These are phyloP conservation scores for Lasiosphaeria hispida DNA, from an alignment of 495 filamentous ascomycete species.

Conservation along the genomic window DNA sequence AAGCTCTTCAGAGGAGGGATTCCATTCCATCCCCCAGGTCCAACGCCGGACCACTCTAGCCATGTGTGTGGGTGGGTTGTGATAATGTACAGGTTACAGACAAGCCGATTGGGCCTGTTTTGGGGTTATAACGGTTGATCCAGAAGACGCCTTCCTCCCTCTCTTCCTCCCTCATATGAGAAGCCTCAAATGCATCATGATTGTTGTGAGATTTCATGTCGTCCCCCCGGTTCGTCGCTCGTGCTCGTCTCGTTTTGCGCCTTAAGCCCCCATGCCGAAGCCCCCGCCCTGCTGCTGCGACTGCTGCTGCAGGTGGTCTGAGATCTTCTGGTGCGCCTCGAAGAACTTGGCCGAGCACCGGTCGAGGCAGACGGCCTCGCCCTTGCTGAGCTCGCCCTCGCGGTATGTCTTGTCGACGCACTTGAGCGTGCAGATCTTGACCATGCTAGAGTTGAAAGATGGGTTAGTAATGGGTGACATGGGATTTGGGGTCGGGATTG, in stretches of 20 bases:
- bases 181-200: too few relatives aligned
- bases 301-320: constrained; percentile 53
- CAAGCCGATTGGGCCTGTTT: too few relatives aligned
- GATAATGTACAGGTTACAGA: too few relatives aligned
- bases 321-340: constrained; percentile 93
- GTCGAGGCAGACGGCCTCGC: constrained; percentile 96
- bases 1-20: constrained; percentile 1
- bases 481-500: not conserved
- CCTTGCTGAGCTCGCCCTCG: constrained; percentile 95
- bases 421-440: constrained; percentile 85
- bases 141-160: too few relatives aligned
- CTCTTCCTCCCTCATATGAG: too few relatives aligned
- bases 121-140: too few relatives aligned
- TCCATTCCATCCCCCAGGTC: not conserved
- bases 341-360: constrained; percentile 97
- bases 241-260: not conserved
- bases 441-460: constrained; percentile 58
- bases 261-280: constrained; percentile 17
- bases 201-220: too few relatives aligned
- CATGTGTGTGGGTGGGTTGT: too few relatives aligned
- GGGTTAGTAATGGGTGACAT: not conserved
- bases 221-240: too few relatives aligned
- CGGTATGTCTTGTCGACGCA: constrained; percentile 89
- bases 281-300: constrained; percentile 42
- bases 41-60: too few relatives aligned